Conservation (phyloP, 2,329 filamentous ascomycete species). For the Lasiodiplodia gonubiensis region DNA sequence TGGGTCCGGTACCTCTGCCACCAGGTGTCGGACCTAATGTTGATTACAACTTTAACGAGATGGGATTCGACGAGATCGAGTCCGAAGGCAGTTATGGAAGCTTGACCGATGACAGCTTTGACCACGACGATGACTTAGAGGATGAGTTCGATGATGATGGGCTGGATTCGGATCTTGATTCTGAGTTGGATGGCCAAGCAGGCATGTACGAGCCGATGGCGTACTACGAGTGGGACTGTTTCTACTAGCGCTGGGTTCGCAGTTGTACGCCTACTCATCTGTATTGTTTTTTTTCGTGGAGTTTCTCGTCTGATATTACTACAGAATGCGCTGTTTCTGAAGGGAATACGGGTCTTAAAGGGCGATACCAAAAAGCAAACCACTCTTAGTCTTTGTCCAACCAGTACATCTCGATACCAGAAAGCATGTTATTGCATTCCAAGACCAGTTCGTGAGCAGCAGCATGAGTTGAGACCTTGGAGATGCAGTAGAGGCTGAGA, state of each 20-base stretch:
- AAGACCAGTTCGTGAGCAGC: not conserved
- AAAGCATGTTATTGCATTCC: not conserved
- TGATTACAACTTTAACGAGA: too few species aligned
- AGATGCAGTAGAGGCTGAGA: not conserved
- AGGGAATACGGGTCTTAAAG: not conserved
- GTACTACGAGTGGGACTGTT: conserved; percentile 13
- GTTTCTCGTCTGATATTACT: not conserved
- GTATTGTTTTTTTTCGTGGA: not conserved
- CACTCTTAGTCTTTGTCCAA: not conserved
- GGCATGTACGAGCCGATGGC: not conserved
- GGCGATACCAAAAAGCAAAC: not conserved
- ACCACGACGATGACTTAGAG: not conserved
- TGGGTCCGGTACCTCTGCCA: too few species aligned
- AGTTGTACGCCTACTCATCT: not conserved
- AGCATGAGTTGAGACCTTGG: too few species aligned
- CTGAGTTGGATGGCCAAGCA: not conserved
- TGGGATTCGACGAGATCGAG: not conserved
- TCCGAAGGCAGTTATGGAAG: not conserved
- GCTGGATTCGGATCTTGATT: not conserved
- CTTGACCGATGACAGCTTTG: not conserved
- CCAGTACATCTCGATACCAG: not conserved
- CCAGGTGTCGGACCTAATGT: too few species aligned
- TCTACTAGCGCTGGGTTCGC: not conserved
- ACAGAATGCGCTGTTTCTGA: not conserved
- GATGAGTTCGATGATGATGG: not conserved